phyloP scores from a whole-genome alignment of 164 flowering plant species.

The Berberis thunbergii region DNA sequence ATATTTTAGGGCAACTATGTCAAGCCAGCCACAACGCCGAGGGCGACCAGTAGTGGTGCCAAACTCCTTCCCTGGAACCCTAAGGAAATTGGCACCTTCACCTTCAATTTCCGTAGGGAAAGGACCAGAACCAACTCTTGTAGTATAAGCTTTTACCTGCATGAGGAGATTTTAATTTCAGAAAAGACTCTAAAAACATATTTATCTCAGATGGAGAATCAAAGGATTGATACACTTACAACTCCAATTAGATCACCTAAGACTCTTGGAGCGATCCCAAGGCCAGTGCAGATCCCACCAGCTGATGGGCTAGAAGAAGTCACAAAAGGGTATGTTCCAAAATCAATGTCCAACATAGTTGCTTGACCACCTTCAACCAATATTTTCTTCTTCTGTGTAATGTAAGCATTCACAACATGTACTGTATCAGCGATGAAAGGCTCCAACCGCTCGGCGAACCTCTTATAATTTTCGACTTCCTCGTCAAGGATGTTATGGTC shows the following conservation, averaged over 20 bases:
- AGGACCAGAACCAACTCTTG: constrained; percentile 97
- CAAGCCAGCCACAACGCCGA: constrained; percentile 98
- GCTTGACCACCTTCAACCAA: constrained; percentile 99
- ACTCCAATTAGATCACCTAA: constrained; percentile 91
- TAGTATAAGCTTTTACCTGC: constrained; percentile 95
- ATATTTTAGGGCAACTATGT: constrained; percentile 72
- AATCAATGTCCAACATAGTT: constrained; percentile 16
- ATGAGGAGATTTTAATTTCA: constrained; percentile 2
- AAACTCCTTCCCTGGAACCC: constrained; percentile 89
- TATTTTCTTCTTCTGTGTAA: constrained; percentile 62
- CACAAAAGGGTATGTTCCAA: too few species aligned
- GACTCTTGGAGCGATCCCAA: constrained; percentile 86
- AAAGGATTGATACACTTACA: constrained; percentile 32
- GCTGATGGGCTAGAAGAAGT: constrained; percentile 98
- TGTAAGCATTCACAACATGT: constrained; percentile 69
- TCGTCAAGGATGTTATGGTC: constrained; percentile 56
- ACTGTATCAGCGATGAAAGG: constrained; percentile 73
- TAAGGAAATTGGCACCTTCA: constrained; percentile 65
- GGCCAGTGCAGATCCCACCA: constrained; percentile 97
- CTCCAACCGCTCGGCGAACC: constrained; percentile 21
- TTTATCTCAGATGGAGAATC: neutral
- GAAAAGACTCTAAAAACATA: neutral
- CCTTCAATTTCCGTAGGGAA: constrained; percentile 89
- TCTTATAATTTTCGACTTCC: constrained; percentile 77
- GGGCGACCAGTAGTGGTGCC: constrained; percentile 99